These are phyloP conservation scores for Ehretia macrophylla DNA, from an alignment of 257 asterid genomes.

Conservation along the genomic window DNA sequence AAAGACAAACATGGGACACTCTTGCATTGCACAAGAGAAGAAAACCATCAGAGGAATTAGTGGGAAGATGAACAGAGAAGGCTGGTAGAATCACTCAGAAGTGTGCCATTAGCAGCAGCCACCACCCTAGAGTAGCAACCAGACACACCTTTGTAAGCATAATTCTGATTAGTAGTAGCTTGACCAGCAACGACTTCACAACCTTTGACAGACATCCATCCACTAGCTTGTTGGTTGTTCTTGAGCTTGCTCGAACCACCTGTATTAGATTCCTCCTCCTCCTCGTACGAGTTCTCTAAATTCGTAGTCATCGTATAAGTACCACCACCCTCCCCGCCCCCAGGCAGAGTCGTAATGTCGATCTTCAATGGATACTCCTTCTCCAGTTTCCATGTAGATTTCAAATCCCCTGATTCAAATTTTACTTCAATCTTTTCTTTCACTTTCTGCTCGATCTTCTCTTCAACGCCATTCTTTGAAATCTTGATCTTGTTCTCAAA, in stretches of 20 bases:
- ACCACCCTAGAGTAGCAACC: slow-evolving; percentile 46
- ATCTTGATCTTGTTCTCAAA: slow-evolving; percentile 49
- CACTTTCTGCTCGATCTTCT: slow-evolving; percentile 49
- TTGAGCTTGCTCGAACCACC: slow-evolving; percentile 19
- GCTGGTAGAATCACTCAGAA: slow-evolving; percentile 29
- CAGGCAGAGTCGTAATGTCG: slow-evolving; percentile 26
- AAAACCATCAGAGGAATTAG: too few relatives aligned
- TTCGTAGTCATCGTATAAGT: slow-evolving; percentile 32
- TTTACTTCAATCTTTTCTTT: slow-evolving; percentile 29
- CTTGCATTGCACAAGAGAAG: too few relatives aligned
- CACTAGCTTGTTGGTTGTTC: slow-evolving; percentile 43
- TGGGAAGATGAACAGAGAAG: slow-evolving; percentile 32
- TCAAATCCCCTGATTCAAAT: slow-evolving; percentile 19
- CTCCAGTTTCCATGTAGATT: slow-evolving; percentile 12
- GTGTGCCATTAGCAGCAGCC: slow-evolving; percentile 38
- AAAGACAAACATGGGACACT: too few relatives aligned
- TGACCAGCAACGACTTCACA: slow-evolving; percentile 57
- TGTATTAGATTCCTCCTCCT: slow-evolving; percentile 23
- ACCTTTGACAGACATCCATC: slow-evolving; percentile 66
- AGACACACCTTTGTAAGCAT: slow-evolving; percentile 22
- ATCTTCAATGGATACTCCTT: slow-evolving; percentile 50
- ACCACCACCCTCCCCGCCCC: slow-evolving; percentile 24
- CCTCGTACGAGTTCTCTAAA: slow-evolving; percentile 39
- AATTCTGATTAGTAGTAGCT: slow-evolving; percentile 44
- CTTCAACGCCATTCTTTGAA: slow-evolving; percentile 37